phyloP scores from a whole-genome alignment of 345 rosid species.

The Microthlaspi erraticum region DNA sequence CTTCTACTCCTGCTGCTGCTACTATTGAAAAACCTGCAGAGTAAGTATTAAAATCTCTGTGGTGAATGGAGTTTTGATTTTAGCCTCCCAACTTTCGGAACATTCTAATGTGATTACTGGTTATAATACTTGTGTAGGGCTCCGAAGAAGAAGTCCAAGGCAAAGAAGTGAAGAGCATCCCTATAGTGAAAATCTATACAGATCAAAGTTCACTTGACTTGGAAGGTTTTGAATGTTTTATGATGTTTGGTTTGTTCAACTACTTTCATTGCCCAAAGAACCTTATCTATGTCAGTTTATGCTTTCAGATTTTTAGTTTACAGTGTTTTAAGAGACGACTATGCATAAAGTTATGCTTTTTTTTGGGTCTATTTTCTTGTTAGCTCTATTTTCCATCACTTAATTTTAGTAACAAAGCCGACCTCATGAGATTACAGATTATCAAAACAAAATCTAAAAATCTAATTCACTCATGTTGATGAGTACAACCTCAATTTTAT shows the following conservation, averaged over 20 bases:
- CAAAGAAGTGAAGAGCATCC: slow-evolving; percentile 43
- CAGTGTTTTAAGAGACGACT: slow-evolving; percentile 1
- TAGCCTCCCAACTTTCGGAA: background rate
- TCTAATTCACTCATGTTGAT: no score
- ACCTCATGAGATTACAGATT: no score
- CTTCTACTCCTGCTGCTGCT: slow-evolving; percentile 6
- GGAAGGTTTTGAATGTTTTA: slow-evolving; percentile 41
- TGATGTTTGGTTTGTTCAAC: slow-evolving; percentile 33
- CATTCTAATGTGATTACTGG: background rate
- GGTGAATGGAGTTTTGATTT: background rate
- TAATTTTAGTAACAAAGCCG: background rate
- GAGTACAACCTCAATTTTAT: no score
- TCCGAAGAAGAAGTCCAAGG: slow-evolving; percentile 46
- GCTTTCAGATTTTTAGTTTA: slow-evolving; percentile 36
- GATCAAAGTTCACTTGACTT: slow-evolving; percentile 18
- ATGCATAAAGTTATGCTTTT: background rate
- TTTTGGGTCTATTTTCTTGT: background rate
- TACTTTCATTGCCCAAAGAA: slow-evolving; percentile 32
- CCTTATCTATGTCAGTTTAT: slow-evolving; percentile 38
- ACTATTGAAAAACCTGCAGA: slow-evolving; percentile 20
- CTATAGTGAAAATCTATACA: slow-evolving; percentile 28
- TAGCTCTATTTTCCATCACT: no score
- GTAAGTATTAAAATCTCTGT: slow-evolving; percentile 20
- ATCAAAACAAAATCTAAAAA: no score
- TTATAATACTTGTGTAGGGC: slow-evolving; percentile 11